phyloP scores from a whole-genome alignment of 2,329 filamentous ascomycete species.

The Pyrenophora teres region DNA sequence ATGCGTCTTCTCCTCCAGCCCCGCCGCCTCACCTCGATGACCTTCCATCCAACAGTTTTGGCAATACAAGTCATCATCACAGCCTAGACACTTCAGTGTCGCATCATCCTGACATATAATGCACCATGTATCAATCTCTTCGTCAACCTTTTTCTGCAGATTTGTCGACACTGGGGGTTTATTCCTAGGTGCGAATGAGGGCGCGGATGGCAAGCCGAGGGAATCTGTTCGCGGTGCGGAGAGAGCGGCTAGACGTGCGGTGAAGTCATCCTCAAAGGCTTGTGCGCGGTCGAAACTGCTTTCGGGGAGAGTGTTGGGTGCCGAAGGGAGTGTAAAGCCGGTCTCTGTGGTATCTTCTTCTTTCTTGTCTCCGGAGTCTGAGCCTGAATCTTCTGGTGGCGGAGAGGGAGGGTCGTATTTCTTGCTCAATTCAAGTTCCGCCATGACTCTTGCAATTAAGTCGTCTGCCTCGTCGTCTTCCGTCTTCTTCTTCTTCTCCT shows the following conservation, averaged over 20 bases:
- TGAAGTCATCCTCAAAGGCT: constrained; percentile 52
- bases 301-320: constrained; percentile 44
- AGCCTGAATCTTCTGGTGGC: constrained; percentile 20
- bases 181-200: constrained; percentile 49
- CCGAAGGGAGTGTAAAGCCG: constrained; percentile 49
- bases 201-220: constrained; percentile 53
- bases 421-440: constrained; percentile 52
- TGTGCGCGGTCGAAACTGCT: constrained; percentile 34
- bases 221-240: constrained; percentile 43
- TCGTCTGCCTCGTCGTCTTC: constrained; percentile 52
- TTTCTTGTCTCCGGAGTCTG: constrained; percentile 9
- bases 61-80: constrained; percentile 74
- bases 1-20: constrained; percentile 72
- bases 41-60: constrained; percentile 79
- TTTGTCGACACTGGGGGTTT: constrained; percentile 44
- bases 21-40: constrained; percentile 71
- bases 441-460: constrained; percentile 53
- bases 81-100: constrained; percentile 72
- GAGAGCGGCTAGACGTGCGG: constrained; percentile 53
- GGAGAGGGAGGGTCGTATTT: constrained; percentile 44
- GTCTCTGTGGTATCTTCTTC: constrained; percentile 15
- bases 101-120: constrained; percentile 82
- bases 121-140: constrained; percentile 78
- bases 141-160: constrained; percentile 61
- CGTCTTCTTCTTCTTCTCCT: constrained; percentile 27